phyloP scores from a whole-genome alignment of 169 alveolate species.

The Pseudocohnilembus persalinus region DNA sequence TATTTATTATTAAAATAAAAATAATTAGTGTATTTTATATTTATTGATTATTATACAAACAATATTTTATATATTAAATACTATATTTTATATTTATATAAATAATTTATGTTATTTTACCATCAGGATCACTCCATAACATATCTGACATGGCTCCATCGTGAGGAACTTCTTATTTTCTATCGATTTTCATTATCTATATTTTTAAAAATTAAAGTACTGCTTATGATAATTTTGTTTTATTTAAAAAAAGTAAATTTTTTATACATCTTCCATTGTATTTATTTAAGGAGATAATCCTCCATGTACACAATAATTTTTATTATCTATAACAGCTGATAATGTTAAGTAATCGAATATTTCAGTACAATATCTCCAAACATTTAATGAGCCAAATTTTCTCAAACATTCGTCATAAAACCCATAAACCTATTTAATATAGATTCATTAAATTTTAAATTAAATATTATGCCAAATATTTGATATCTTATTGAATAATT shows the following conservation, averaged over 20 bases:
- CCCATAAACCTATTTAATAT: conserved; percentile 93
- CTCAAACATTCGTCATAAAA: conserved; percentile 99
- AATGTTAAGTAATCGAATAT: conserved; percentile 97
- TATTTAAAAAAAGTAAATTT: neutral
- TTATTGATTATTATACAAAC: neutral
- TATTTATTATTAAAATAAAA: neutral
- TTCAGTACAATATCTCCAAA: conserved; percentile 98
- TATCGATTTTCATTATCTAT: conserved; percentile 88
- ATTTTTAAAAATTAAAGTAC: neutral
- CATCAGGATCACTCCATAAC: conserved; percentile 99
- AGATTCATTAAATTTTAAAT: neutral
- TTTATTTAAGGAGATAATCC: conserved; percentile 97
- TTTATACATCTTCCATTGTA: conserved; percentile 87
- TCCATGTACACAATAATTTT: conserved; percentile 97
- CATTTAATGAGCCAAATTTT: conserved; percentile 98
- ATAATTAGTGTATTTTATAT: too few species aligned
- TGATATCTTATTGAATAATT: conserved; percentile 12
- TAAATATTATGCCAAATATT: conserved; percentile 42
- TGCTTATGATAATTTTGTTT: neutral
- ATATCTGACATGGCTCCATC: conserved; percentile 99
- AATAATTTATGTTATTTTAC: conserved; percentile 20
- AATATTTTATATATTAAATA: too few species aligned
- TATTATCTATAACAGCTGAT: conserved; percentile 96
- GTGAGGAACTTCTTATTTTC: conserved; percentile 99
- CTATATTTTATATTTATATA: neutral